These are phyloP conservation scores for Pyrrhoderma lamaoense DNA, from an alignment of 1,284 basidiomycete genomes.

Conservation along the genomic window DNA sequence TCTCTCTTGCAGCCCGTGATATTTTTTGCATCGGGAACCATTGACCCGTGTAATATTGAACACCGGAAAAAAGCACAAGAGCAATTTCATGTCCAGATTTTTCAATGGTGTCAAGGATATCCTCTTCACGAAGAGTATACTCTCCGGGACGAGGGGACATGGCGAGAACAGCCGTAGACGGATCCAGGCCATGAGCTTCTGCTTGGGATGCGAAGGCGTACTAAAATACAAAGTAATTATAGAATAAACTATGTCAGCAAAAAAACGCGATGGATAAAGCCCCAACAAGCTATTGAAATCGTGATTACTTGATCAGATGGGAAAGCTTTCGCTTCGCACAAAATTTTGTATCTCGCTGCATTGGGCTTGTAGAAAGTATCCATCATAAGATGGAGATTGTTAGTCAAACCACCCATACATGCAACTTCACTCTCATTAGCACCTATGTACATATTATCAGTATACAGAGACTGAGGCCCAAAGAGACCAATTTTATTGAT, in stretches of 20 bases:
- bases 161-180: constrained; percentile 69
- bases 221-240: constrained; percentile 35
- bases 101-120: constrained; percentile 76
- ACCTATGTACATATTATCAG: constrained; percentile 38
- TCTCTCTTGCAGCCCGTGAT: constrained; percentile 75
- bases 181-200: constrained; percentile 72
- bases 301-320: constrained; percentile 86
- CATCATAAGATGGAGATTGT: constrained; percentile 93
- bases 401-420: constrained; percentile 90
- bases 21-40: constrained; percentile 83
- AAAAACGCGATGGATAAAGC: neutral
- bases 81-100: constrained; percentile 73
- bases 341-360: constrained; percentile 79
- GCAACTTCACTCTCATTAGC: constrained; percentile 86
- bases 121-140: constrained; percentile 81
- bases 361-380: constrained; percentile 92
- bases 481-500: no score
- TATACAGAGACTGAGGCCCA: no score
- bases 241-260: neutral
- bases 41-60: constrained; percentile 99
- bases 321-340: constrained; percentile 92
- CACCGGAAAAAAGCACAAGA: constrained; percentile 82
- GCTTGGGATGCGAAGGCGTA: constrained; percentile 94
- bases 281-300: neutral
- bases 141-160: constrained; percentile 78